A percentile compares a stretch with the other conserved stretches of the same genome.
Evolutionary conservation across 129 eudicot genomes (phyloP).

Genomic region (Ambrosia artemisiifolia): DNA sequence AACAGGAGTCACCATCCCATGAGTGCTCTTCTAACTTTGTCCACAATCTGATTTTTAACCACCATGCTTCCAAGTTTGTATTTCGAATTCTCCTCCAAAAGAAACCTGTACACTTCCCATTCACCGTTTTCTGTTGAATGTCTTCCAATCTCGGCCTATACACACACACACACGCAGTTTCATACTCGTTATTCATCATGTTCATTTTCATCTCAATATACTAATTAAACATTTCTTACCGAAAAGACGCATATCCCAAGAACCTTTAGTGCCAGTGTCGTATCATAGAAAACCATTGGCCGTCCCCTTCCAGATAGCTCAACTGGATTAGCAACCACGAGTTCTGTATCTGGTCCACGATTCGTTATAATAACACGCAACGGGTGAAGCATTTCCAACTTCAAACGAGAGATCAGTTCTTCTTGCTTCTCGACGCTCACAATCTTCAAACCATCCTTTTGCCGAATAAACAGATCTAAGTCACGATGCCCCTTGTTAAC

Average conservation of each 20-base stretch:
- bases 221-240: slow-evolving; percentile 30
- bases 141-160: slow-evolving; percentile 72
- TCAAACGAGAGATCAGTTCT: slow-evolving; percentile 43
- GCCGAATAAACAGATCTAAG: slow-evolving; percentile 56
- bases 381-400: slow-evolving; percentile 70
- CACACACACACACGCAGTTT: neutral
- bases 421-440: slow-evolving; percentile 49
- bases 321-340: slow-evolving; percentile 76
- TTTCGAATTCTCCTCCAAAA: slow-evolving; percentile 51
- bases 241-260: slow-evolving; percentile 66
- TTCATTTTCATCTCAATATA: neutral
- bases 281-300: slow-evolving; percentile 66
- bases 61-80: slow-evolving; percentile 36
- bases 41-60: slow-evolving; percentile 59
- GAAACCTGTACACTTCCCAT: slow-evolving; percentile 76
- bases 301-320: slow-evolving; percentile 69
- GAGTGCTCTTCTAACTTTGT: slow-evolving; percentile 56
- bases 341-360: slow-evolving; percentile 79
- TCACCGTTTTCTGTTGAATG: slow-evolving; percentile 54
- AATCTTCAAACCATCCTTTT: slow-evolving; percentile 57
- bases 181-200: neutral
- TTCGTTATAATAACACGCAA: slow-evolving; percentile 48
- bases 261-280: slow-evolving; percentile 57
- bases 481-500: slow-evolving; percentile 59
- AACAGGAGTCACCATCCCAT: slow-evolving; percentile 65